Evolutionary conservation across 176 grass and related monocot genomes (phyloP), one percentile per base, ranked within the genome.

Genomic region (Elymus sibiricus): DNA sequence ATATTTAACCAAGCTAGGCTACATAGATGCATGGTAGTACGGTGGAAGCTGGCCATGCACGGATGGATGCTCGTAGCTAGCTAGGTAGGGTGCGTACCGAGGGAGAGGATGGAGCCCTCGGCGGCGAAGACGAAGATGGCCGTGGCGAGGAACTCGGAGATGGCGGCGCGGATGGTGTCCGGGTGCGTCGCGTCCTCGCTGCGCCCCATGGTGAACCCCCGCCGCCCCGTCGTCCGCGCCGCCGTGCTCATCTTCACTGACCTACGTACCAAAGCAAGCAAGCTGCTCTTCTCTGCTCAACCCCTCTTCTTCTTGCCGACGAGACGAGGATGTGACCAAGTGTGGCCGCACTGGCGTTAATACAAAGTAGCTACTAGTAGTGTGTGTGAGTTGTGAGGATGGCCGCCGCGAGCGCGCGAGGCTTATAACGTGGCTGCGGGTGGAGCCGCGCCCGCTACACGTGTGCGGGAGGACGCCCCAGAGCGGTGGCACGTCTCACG

Each of bases 101-200:
- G 96, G 13, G 93, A 92, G 59, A 99, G 92, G 81, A 99, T 35
- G 79, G 97, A 99, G 44, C 97, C 97, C 86, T 99, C 97, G 64
- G 92, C 97, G 27, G 92, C 97, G 92, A 95, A 98, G 81, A 98
- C 94, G 64, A 98, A 98, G 88, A 98, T 84, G 79, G 90, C 97
- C 11, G 97, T 98, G 70, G 86, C 88, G 74, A 98, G 32, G 79
- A 98, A 92, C 94, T 98, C 94, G 16, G 97, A 90, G 82, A 98
- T 79, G 49, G 94, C 88, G 38, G 94, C 92, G 55, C 97, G 91
- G 77, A 96, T 91, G 71, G 92, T 94, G 88, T 96, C 97, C 15
- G 92, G 90, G 71, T 98, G 92, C 46, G 84, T 84, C 3, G 87
- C 94, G 56, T 99, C 97, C 82, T 99, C 93, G 26, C 79, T 82